Base-by-base conservation (phyloP, 2,329 filamentous ascomycete genomes). In the Raffaelea ambrosiae region DNA sequence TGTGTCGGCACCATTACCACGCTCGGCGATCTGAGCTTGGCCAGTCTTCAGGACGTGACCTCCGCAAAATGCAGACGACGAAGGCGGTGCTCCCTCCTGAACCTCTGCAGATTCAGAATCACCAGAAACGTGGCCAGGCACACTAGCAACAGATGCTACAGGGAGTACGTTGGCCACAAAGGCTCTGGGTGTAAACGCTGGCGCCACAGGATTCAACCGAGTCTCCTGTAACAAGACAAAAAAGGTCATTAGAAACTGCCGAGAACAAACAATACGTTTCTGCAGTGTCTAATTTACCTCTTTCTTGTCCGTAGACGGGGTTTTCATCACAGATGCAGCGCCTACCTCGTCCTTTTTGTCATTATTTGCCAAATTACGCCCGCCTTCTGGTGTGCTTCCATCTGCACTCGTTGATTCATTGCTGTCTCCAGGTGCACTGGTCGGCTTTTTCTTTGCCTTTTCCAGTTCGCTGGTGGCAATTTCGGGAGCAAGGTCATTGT, bases 121-220 rank as follows among this genome's bases (percentile, higher is more conserved):
- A 16, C 53, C 50, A 4, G 51, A 33, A 14, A 43, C 13, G 4
- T 48, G 44, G 2, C 36, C 29, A 4, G n/a, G n/a, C n/a, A n/a
- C n/a, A n/a, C 16, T 13, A 1, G 18, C 19, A 4, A 31, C 16
- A n/a, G 21, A 9, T 3, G 46, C 46, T 46, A 46, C 26, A 35
- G 43, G 40, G 22, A 48, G 44, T 22, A 52, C 52, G 31, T 56
- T 49, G 48, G 57, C 53, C 26, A 7, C 26, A 23, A 54, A 40
- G 16, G 64, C 61, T 46, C 68, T 68, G 43, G 76, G 76, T 2
- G 74, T 79, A 51, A 80, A 80, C 46, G 71, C 70, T 40, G 73
- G 69, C 23, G 76, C 76, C 55, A 70, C 65, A 29, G 76, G 76
- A 61, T 80, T 79, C 55, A 79, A 63, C 57, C 66, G 74, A 51